Conservation (phyloP, 2,329 filamentous ascomycete species). For the Ceratocystis destructans region DNA sequence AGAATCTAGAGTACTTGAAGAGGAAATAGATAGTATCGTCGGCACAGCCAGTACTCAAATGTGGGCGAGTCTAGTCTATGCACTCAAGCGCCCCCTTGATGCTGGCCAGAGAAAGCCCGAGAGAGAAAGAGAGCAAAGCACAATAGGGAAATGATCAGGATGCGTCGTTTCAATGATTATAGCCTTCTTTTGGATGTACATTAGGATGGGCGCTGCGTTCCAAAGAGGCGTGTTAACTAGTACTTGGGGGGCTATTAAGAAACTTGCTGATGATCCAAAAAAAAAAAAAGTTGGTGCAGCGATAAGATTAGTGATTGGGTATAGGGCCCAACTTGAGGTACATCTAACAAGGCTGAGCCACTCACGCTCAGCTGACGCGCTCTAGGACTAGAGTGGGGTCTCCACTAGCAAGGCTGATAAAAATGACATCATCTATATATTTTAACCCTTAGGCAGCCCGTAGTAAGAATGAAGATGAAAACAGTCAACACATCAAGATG, state of each 20-base stretch:
- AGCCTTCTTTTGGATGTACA: background rate
- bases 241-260: background rate
- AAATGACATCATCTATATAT: background rate
- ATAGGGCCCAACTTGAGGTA: background rate
- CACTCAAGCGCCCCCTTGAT: background rate
- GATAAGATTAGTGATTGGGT: constrained; percentile 5
- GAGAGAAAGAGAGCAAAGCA: background rate
- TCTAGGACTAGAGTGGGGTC: background rate
- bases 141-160: background rate
- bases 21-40: background rate
- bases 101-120: background rate
- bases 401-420: background rate
- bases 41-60: background rate
- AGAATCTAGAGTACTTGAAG: background rate
- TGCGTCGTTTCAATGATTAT: background rate
- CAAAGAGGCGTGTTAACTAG: background rate
- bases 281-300: background rate
- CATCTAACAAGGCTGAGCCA: background rate
- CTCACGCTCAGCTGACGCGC: background rate
- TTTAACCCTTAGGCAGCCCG: background rate
- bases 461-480: background rate
- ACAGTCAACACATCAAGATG: background rate
- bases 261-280: background rate
- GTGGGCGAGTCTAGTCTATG: background rate
- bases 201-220: background rate